These are phyloP conservation scores for Neurospora tetraspora DNA, from an alignment of 495 filamentous ascomycete genomes.

Conservation along the genomic window DNA sequence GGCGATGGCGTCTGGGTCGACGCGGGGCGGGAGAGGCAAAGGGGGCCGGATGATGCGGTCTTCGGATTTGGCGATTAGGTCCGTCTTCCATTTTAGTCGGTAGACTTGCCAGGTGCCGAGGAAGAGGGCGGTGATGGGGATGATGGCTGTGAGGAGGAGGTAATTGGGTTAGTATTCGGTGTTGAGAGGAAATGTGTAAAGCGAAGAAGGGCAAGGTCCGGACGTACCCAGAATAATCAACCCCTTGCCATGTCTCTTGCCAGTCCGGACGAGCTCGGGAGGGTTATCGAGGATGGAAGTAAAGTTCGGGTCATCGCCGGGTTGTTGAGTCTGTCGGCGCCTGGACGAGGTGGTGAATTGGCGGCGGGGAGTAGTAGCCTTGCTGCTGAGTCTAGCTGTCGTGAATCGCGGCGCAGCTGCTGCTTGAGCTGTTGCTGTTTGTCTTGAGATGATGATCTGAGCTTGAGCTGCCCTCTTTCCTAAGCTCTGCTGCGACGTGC, in stretches of 20 bases:
- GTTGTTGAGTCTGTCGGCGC: slow-evolving; percentile 15
- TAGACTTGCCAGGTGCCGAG: slow-evolving; percentile 96
- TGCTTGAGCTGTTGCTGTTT: neutral
- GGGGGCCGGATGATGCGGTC: slow-evolving; percentile 81
- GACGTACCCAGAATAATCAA: slow-evolving; percentile 64
- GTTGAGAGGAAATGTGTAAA: neutral
- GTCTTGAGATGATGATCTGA: neutral
- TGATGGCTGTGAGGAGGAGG: slow-evolving; percentile 49
- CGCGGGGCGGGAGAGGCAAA: slow-evolving; percentile 69
- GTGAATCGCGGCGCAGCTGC: neutral
- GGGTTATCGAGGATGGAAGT: slow-evolving; percentile 79
- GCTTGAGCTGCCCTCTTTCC: neutral
- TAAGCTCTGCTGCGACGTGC: neutral
- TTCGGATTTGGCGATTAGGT: slow-evolving; percentile 79
- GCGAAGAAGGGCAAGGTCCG: neutral
- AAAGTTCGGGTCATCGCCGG: slow-evolving; percentile 63
- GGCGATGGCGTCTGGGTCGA: slow-evolving; percentile 68
- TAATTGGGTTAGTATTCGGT: neutral
- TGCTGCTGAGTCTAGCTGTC: neutral
- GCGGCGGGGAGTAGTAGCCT: slow-evolving; percentile 10
- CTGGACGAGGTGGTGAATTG: slow-evolving; percentile 20
- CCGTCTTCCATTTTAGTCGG: slow-evolving; percentile 85
- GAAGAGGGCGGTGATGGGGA: slow-evolving; percentile 81
- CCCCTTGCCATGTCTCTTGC: slow-evolving; percentile 68
- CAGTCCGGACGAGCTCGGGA: slow-evolving; percentile 58